Evolutionary conservation across 140 eudicot genomes (phyloP), one percentile per base, ranked within the genome.

Genomic region (Oenanthe javanica): DNA sequence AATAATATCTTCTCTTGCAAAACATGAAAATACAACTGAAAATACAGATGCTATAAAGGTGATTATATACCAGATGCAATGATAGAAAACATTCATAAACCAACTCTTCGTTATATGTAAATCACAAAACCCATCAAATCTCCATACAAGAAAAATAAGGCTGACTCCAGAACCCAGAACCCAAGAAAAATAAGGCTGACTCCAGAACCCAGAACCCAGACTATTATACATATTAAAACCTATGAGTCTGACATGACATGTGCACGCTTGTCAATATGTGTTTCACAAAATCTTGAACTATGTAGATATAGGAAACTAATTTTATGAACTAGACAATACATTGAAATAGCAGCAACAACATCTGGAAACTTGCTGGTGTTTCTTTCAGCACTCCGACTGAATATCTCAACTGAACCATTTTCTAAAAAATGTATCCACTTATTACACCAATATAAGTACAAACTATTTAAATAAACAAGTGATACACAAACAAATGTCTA

Each of bases 341-440:
- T 90, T 69, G 91, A 79, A 69, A 85, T 81, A 69, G 89, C 87
- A 80, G 82, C 85, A 79, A 90, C 94, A 50, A 94, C 97, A 84
- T 94, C 98, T 40, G 97, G 97, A 76, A 90, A 94, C 73, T 94
- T 94, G 80, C 89, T 92, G 21, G 98, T 94, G 83, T 90, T 92
- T 82, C 95, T 79, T 87, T 92, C 97, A 13, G 98, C 93, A 77
- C 92, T 94, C 82, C 98, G 89, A 81, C 98, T 94, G 84, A 92
- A 92, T 87, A 94, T 94, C 90, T 94, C 97, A 67, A 94, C 93
- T 6, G 91, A 85, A 19, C 98, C 98, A 88, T 89, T 83, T 79
- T 94, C 98, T 95, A 90, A 52, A 72, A 84, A 92, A 86, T 94
- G 98, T 85, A 94, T 92, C 98, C 36, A 31, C 36, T 31, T 78